Conservation (phyloP, 768 basidiomycete genomes). For the Pleurotus sapidus region DNA sequence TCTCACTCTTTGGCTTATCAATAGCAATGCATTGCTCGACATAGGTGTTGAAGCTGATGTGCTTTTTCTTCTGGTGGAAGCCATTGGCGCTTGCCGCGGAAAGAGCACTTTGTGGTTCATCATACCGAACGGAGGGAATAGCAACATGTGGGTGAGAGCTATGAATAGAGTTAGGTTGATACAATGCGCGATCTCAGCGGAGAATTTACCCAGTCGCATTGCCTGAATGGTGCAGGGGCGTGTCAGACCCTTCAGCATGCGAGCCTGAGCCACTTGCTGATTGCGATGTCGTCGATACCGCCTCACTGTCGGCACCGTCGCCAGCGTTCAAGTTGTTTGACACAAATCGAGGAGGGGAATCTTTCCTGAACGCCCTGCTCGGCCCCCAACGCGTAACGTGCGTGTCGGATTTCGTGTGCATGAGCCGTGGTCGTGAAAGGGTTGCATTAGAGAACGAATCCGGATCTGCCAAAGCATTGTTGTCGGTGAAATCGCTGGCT, state of each 20-base stretch:
- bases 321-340: constrained; percentile 26
- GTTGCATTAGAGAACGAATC: background rate
- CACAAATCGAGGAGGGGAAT: constrained; percentile 67
- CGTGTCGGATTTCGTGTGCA: constrained; percentile 88
- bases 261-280: constrained; percentile 3
- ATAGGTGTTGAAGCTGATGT: constrained; percentile 97
- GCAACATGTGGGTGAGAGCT: background rate
- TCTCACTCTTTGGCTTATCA: constrained; percentile 61
- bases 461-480: background rate
- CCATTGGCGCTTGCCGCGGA: constrained; percentile 7
- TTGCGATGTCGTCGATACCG: constrained; percentile 5
- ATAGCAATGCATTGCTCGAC: constrained; percentile 95
- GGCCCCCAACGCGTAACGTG: constrained; percentile 61
- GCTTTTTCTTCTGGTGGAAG: constrained; percentile 58
- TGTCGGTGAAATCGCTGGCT: background rate
- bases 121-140: background rate
- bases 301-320: constrained; percentile 6
- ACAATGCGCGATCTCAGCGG: background rate
- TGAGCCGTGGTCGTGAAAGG: constrained; percentile 51
- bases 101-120: background rate
- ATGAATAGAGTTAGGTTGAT: background rate
- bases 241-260: background rate
- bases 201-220: constrained; percentile 3
- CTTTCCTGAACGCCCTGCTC: constrained; percentile 51
- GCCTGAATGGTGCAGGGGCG: background rate